Base-by-base conservation (phyloP, 768 basidiomycete genomes). In the Kwoniella shandongensis region DNA sequence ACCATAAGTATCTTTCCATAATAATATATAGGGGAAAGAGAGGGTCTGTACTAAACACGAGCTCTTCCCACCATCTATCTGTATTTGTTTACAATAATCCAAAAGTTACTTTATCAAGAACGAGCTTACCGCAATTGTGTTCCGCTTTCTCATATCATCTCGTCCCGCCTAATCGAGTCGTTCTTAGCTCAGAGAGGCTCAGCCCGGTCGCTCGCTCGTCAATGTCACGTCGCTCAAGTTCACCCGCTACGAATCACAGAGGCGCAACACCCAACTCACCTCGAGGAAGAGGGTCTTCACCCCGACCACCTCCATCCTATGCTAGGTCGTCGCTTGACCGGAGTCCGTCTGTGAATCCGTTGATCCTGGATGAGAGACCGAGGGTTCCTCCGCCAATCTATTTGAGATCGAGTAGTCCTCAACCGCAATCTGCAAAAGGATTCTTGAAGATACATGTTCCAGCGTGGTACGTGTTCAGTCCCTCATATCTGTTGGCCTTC, bases 381-480 rank as follows among this genome's bases (percentile, higher is more conserved):
- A 46, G 57, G 20, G 69, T 65, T 10, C 69, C 66, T 7, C 63
- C 66, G 12, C 66, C 69, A 0, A 61, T 70, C 18, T 67, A 62
- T 42, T 54, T 70, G 18, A 45, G 69, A 15, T 59, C 53, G 7
- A 55, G 55, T 13, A 56, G 55, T 30, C 66, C 66, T 0, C 61
- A 59, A 26, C 44, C 53, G 3, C 35, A 25, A 2, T 51, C 40
- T 44, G 30, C 13, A n/a, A 67, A 65, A 49, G 69, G 68, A 3
- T 30, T 13, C 0, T 20, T 70, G 44, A 67, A 63, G 45, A 67
- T 70, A 7, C 69, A 67, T 60, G 54, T 70, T 20, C 66, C 69
- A 13, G 63, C 63, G 23, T 67, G 66, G 66, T 67, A 30, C 40
- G 66, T 42, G 29, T 44, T 27, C 13, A 13, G 8, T 26, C 18